These are phyloP conservation scores for Saposhnikovia divaricata DNA, from an alignment of 129 eudicot species.

Conservation along the genomic window DNA sequence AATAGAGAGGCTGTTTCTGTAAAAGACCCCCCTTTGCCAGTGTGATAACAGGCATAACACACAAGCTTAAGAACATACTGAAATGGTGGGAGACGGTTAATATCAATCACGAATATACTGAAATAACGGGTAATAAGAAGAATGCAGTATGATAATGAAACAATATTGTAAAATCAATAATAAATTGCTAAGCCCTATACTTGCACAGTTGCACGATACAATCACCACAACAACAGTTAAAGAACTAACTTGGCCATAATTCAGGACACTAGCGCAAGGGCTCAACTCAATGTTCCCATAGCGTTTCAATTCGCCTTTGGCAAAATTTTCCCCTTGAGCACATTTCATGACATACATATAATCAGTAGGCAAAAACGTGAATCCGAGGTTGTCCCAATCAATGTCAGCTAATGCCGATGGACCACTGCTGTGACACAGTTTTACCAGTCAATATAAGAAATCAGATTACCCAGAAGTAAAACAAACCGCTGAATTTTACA, in stretches of 20 bases:
- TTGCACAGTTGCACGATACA: not conserved
- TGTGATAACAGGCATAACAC: not conserved
- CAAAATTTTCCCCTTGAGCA: slow-evolving; percentile 45
- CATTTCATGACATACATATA: slow-evolving; percentile 72
- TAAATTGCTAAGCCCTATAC: not conserved
- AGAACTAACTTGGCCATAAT: slow-evolving; percentile 83
- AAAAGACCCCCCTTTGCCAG: not conserved
- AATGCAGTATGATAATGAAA: not conserved
- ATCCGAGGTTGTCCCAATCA: slow-evolving; percentile 85
- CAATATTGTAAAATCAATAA: not conserved
- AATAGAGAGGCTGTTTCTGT: not conserved
- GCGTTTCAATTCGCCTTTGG: slow-evolving; percentile 57
- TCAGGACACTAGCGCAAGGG: slow-evolving; percentile 79
- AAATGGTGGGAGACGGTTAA: not conserved
- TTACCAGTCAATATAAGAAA: slow-evolving; percentile 6
- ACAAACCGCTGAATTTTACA: not conserved
- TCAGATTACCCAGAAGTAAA: not conserved
- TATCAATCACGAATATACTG: not conserved
- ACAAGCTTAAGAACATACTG: not conserved
- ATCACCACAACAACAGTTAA: slow-evolving; percentile 2
- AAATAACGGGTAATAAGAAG: not conserved
- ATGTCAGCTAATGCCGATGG: slow-evolving; percentile 46
- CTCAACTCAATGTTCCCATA: slow-evolving; percentile 84
- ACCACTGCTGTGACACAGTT: slow-evolving; percentile 16
- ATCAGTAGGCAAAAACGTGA: slow-evolving; percentile 60